phyloP scores from a whole-genome alignment of 257 asterid genomes.

The Nicotiana attenuata region DNA sequence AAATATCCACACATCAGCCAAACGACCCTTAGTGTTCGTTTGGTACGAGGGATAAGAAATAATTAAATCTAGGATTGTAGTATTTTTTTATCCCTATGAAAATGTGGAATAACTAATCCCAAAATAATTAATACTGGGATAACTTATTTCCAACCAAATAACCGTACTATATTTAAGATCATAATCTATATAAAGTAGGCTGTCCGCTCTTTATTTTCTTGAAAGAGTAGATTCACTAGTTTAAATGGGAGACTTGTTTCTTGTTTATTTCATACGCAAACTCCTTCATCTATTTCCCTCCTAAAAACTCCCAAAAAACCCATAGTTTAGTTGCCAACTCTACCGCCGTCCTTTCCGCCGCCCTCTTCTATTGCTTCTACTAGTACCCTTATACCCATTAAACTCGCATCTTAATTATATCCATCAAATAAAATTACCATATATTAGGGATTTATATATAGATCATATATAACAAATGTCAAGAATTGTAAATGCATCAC shows the following conservation, averaged over 20 bases:
- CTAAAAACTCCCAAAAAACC: neutral
- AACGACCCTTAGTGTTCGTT: too few species aligned
- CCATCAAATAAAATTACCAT: neutral
- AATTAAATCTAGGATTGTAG: too few species aligned
- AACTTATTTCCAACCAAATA: neutral
- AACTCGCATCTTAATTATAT: neutral
- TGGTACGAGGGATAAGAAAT: too few species aligned
- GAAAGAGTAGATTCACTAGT: neutral
- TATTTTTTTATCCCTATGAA: too few species aligned
- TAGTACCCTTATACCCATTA: neutral
- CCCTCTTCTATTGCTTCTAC: neutral
- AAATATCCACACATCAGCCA: too few species aligned
- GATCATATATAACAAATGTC: slow-evolving; percentile 26
- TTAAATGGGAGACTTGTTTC: neutral
- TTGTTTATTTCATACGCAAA: neutral
- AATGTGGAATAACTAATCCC: too few species aligned
- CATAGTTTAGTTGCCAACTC: neutral
- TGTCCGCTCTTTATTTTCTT: neutral
- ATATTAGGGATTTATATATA: neutral
- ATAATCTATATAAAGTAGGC: neutral
- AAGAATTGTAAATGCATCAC: slow-evolving; percentile 23
- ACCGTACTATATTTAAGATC: neutral
- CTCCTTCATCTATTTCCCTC: neutral
- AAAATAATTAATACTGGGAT: too few species aligned
- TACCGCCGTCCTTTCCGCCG: neutral